Evolutionary conservation across 179 eudicot genomes (phyloP).

Genomic region (Nepenthes alata): DNA sequence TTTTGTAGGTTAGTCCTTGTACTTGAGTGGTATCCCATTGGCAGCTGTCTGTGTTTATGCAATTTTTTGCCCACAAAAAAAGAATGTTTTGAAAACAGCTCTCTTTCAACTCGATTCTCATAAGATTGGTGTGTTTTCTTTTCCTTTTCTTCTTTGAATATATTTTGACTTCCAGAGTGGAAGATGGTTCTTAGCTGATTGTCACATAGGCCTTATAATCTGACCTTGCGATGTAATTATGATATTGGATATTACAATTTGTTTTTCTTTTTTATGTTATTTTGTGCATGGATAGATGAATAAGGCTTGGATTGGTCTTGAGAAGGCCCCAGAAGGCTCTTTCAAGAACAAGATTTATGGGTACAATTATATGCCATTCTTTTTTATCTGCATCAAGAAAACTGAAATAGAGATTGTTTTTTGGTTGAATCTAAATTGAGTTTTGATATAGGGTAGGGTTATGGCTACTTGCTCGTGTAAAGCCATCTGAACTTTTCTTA

Average conservation of each 20-base stretch:
- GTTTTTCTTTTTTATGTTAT: background rate
- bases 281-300: conserved; percentile 54
- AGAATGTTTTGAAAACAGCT: background rate
- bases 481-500: conserved; percentile 90
- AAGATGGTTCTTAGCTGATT: too few species aligned
- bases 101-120: too few species aligned
- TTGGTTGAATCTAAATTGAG: conserved; percentile 4
- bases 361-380: conserved; percentile 15
- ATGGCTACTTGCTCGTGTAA: conserved; percentile 72
- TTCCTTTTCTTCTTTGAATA: too few species aligned
- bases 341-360: conserved; percentile 84
- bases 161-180: too few species aligned
- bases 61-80: background rate
- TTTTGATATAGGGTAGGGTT: conserved; percentile 58
- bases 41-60: too few species aligned
- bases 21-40: too few species aligned
- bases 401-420: background rate
- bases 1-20: too few species aligned
- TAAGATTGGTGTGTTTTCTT: too few species aligned
- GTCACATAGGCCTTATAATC: too few species aligned
- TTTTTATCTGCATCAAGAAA: background rate
- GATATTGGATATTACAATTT: too few species aligned
- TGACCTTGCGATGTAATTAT: too few species aligned
- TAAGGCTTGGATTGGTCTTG: conserved; percentile 60
- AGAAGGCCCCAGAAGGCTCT: conserved; percentile 78